Evolutionary conservation across 495 filamentous ascomycete species (phyloP), one percentile per base, ranked within the genome.

Genomic region (Aspergillus hancockii): DNA sequence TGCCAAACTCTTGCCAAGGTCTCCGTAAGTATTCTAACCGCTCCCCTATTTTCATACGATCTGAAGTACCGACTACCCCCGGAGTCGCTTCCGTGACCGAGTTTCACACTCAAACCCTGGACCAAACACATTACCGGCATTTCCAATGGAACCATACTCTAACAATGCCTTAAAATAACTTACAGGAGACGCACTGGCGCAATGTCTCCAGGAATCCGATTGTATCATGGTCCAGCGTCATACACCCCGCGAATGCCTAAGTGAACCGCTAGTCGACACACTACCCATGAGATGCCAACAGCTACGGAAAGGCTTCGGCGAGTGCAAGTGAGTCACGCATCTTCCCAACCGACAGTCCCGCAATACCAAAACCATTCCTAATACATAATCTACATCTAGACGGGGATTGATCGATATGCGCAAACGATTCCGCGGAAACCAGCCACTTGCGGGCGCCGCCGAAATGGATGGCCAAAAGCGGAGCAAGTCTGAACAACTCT

Each of bases 371-470:
- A 10, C 21, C 53, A 59, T 34, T 57, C 31, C 54, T 70, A 53
- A 68, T 41, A 22, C 8, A 49, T n/a, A 52, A 32, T 40, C 5
- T 54, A 31, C 47, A 7, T 45, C 3, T 23, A 83, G 81, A 67
- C 89, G 93, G 55, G 94, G 95, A 52, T 85, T 95, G 86, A 85
- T 98, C 67, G 94, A 98, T 75, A 98, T 98, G 95, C 89, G 95
- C 68, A 98, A 98, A 75, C 88, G 95, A 22, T 98, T 98, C 78
- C 84, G 95, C 45, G 95, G 94, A n/a, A 98, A 98, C 75, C 83
- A 90, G 63, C 92, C 94, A 46, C 81, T 96, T 61, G 80, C 84
- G 25, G 81, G 89, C 28, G 75, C 77, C 49, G 77, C 85, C 60
- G 86, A 92, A 65, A 56, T 81, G 21, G 81, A 89, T 49, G 79